Evolutionary conservation across 768 basidiomycete species (phyloP), one percentile per base, ranked within the genome.

Genomic region (Coprinopsis cinerea): DNA sequence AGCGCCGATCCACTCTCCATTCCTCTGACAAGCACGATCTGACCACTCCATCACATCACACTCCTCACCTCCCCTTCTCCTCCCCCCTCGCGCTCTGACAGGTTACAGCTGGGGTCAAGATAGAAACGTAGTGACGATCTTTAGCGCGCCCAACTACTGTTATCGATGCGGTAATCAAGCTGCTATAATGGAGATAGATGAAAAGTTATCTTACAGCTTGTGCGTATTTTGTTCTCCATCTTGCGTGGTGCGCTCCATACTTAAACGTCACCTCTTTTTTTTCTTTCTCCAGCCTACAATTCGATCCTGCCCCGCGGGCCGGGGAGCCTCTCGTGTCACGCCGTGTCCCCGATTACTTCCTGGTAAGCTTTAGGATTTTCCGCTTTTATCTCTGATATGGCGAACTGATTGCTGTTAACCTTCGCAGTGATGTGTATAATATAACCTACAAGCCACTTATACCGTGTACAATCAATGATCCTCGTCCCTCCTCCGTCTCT

Each of bases 161-260:
- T 99, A 99, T 76, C 79, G 96, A 66, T 99, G 96, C 66, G 96
- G 96, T 47, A 99, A 99, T 67, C 96, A 98, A 64, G 96, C 96
- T 48, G 96, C 96, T 44, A 99, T 99, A 67, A 95, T 99, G 85
- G 96, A 99, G 69, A 96, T 99, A 68, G 96, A 99, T 70, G 90
- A 92, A 82, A 92, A 92, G 78, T 75, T 91, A 82, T 89, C 88
- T 48, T 92, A 91, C 69, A 90, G 85, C 72, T 91, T 91, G 88
- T 89, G 59, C 45, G 87, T 79, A n/a, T 20, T 55, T 48, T 45
- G 25, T 37, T 54, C 27, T 18, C 37, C 26, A 11, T 26, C 44
- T 47, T n/a, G n/a, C n/a, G n/a, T n/a, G n/a, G n/a, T n/a, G n/a
- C n/a, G n/a, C n/a, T n/a, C n/a, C n/a, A n/a, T n/a, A n/a, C n/a